Percentiles rank a stretch among this genome's conserved stretches.
phyloP scores from a whole-genome alignment of 331 rosid species.

The Spiraea crenata region DNA sequence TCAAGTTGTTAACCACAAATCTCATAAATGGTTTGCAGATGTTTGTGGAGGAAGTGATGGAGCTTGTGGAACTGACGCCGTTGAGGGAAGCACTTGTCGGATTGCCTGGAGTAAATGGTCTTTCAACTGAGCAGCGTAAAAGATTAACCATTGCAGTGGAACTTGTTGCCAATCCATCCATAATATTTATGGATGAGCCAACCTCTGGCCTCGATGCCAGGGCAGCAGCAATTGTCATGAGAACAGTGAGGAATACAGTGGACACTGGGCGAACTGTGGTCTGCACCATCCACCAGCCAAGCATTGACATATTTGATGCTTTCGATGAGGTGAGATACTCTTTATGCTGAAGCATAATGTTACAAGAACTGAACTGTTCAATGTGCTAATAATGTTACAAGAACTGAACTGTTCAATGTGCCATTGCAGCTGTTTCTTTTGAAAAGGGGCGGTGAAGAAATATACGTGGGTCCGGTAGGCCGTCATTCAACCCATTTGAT shows the following conservation, averaged over 20 bases:
- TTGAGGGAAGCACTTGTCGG: conserved; percentile 34
- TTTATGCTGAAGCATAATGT: background rate
- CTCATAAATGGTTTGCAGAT: conserved; percentile 20
- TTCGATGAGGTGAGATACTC: conserved; percentile 30
- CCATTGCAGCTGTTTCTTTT: conserved; percentile 35
- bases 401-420: background rate
- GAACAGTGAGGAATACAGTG: conserved; percentile 36
- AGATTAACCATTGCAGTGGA: conserved; percentile 41
- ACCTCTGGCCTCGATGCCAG: conserved; percentile 39
- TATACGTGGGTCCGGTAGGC: conserved; percentile 43
- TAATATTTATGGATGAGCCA: conserved; percentile 41
- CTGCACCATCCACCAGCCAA: conserved; percentile 40
- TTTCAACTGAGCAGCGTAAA: conserved; percentile 38
- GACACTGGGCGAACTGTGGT: conserved; percentile 39
- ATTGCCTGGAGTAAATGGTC: conserved; percentile 38
- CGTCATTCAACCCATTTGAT: conserved; percentile 35
- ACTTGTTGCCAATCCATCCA: conserved; percentile 39
- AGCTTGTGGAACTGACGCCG: conserved; percentile 30
- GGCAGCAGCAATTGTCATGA: conserved; percentile 42
- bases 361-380: background rate
- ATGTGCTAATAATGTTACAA: background rate
- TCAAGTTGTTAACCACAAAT: background rate
- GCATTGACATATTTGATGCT: conserved; percentile 40
- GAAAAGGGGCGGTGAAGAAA: conserved; percentile 47
- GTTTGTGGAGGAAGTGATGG: conserved; percentile 40